These are phyloP conservation scores for Cladosporium sp. DNA, from an alignment of 2,329 filamentous ascomycete species.

Conservation along the genomic window DNA sequence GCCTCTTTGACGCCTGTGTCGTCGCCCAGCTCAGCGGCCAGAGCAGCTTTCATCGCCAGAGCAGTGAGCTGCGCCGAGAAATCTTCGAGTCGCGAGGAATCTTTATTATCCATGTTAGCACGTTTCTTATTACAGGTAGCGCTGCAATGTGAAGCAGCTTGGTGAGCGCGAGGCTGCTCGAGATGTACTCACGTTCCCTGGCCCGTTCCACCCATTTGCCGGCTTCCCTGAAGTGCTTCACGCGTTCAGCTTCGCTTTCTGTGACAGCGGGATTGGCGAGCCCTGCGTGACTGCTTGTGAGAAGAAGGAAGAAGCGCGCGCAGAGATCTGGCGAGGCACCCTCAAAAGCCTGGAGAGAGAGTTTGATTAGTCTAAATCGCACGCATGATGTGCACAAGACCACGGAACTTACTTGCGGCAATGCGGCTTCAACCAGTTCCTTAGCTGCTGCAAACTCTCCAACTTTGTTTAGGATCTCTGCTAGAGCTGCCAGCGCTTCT, in stretches of 20 bases:
- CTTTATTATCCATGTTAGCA: background rate
- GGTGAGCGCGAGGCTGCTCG: background rate
- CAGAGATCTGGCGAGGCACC: background rate
- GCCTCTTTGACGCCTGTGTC: slow-evolving; percentile 19
- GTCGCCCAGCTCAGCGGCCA: slow-evolving; percentile 47
- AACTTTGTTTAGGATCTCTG: slow-evolving; percentile 64
- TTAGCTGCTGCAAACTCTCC: slow-evolving; percentile 66
- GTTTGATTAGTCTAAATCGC: background rate
- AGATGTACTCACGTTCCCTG: slow-evolving; percentile 1
- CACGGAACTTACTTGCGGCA: slow-evolving; percentile 50
- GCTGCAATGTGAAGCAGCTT: background rate
- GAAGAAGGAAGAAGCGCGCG: slow-evolving; percentile 1
- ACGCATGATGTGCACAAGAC: background rate
- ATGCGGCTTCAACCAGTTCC: slow-evolving; percentile 61
- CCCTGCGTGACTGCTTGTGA: background rate
- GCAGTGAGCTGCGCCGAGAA: background rate
- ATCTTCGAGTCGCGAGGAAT: background rate
- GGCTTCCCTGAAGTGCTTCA: background rate
- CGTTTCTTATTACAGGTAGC: no score
- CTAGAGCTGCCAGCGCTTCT: slow-evolving; percentile 64
- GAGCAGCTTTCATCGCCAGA: slow-evolving; percentile 4
- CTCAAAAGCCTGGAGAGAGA: background rate
- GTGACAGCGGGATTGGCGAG: slow-evolving; percentile 4
- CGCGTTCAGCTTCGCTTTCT: background rate
- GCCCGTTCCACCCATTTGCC: slow-evolving; percentile 2